Conservation (phyloP, 106 monocot species). For the Agapanthus africanus region DNA sequence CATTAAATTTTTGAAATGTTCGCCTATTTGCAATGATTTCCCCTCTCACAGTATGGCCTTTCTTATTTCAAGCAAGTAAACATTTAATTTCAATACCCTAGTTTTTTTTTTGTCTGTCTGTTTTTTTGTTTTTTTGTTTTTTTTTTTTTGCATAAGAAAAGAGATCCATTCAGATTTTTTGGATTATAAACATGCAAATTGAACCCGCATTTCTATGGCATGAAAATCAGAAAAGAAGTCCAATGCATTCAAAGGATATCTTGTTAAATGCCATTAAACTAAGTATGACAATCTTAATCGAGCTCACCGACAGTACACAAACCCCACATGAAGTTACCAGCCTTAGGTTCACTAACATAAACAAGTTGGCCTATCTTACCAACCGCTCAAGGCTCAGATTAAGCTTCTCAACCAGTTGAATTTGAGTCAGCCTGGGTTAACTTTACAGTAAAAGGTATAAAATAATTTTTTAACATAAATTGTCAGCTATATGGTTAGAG, state of each 20-base stretch:
- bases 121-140: too few species aligned
- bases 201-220: background rate
- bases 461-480: background rate
- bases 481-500: background rate
- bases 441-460: background rate
- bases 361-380: background rate
- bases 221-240: background rate
- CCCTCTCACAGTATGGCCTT: background rate
- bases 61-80: background rate
- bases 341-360: background rate
- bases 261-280: background rate
- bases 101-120: too few species aligned
- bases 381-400: background rate
- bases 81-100: background rate
- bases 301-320: background rate
- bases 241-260: background rate
- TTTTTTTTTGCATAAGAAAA: too few species aligned
- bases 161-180: background rate
- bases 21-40: background rate
- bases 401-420: background rate
- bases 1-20: background rate
- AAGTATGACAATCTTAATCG: background rate
- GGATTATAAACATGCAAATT: background rate
- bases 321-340: background rate
- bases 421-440: background rate